Base-by-base conservation (phyloP, 2,329 filamentous ascomycete species). In the Fusarium napiforme region DNA sequence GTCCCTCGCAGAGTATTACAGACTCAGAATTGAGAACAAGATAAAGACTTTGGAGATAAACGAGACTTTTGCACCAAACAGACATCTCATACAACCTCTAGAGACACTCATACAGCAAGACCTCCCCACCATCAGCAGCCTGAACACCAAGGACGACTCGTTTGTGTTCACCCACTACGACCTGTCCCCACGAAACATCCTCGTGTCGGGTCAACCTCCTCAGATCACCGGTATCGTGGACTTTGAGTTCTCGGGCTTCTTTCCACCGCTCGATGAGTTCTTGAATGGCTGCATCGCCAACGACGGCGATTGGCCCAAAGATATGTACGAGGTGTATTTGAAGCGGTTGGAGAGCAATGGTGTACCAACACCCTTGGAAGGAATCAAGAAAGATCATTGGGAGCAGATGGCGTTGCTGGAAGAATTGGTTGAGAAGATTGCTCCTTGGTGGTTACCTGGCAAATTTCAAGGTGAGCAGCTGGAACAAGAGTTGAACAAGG, bases 181-280 rank as follows among this genome's bases (percentile, higher is more conserved):
- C 1, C 39, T 72, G 0, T 62, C 61, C 3, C 66, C 66, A 12
- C 47, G 69, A 19, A 72, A 72, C 10, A 32, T 72, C 1, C 62
- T 72, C 2, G 9, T 63, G 14, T 60, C 58, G 5, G 53, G 53
- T 9, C n/a, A 60, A 2, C 47, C 57, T 18, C 49, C 53, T 4
- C 32, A 36, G 7, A 63, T 67, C 19, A 69, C 58, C 1, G 69
- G 66, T 0, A 60, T 70, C 11, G 58, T 70, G 0, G 69, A 72
- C 23, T 69, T 70, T 26, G 61, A 72, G 32, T 70, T 70, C 40
- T 40, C 66, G 0, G 66, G 69, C 9, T 69, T 70, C 39, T 72
- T 70, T 21, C 61, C 62, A 3, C 4, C 37, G 0, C 37, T 58
- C 2, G 61, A 60, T 5, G 61, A 72, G 11, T 67, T 67, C n/a